phyloP scores from a whole-genome alignment of 1,284 basidiomycete species.

The Chondrostereum purpureum region DNA sequence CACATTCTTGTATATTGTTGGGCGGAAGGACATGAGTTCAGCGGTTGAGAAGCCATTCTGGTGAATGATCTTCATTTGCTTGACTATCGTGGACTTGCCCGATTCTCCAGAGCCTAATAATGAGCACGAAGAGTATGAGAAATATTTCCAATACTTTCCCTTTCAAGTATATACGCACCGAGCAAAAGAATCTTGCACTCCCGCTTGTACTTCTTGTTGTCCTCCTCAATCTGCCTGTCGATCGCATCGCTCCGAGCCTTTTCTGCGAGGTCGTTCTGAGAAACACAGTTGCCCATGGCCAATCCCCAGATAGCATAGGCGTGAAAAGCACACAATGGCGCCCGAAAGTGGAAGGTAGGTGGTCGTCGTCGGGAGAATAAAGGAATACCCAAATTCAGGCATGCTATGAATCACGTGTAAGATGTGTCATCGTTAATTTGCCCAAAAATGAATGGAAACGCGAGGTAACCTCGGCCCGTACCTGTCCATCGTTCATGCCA shows the following conservation, averaged over 20 bases:
- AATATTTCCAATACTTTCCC: slow-evolving; percentile 5
- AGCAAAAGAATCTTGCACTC: slow-evolving; percentile 94
- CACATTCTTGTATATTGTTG: slow-evolving; percentile 81
- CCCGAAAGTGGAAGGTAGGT: no score
- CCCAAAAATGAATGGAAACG: slow-evolving; percentile 7
- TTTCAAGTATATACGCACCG: slow-evolving; percentile 44
- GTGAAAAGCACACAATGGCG: not conserved
- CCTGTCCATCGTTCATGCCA: no score
- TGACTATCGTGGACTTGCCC: slow-evolving; percentile 94
- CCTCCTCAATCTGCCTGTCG: slow-evolving; percentile 69
- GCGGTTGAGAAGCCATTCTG: slow-evolving; percentile 85
- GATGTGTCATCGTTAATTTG: not conserved
- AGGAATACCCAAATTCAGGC: not conserved
- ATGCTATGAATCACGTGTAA: not conserved
- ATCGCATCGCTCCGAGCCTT: slow-evolving; percentile 68
- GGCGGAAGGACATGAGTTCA: slow-evolving; percentile 76
- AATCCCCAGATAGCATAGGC: not conserved
- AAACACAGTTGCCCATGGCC: slow-evolving; percentile 62
- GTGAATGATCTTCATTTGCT: slow-evolving; percentile 99
- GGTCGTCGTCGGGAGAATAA: not conserved
- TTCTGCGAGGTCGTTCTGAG: slow-evolving; percentile 49
- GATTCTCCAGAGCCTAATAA: slow-evolving; percentile 59
- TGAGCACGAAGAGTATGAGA: slow-evolving; percentile 3
- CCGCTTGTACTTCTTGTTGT: slow-evolving; percentile 69
- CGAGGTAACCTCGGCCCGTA: slow-evolving; percentile 8